phyloP scores from a whole-genome alignment of 208 protist genomes.

The Trypanosoma scelopori region DNA sequence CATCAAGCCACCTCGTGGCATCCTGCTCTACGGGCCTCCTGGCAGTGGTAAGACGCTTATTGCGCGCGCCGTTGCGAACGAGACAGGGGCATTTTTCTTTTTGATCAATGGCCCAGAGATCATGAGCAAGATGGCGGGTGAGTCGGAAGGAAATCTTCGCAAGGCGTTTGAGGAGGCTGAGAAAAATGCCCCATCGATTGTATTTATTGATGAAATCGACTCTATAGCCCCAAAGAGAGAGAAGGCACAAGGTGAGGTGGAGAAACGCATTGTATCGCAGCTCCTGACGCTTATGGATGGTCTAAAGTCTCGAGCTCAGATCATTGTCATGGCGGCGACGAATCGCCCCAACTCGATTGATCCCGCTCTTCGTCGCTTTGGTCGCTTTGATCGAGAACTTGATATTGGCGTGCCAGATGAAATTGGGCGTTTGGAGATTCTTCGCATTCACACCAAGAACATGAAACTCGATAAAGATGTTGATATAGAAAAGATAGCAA shows the following conservation, averaged over 20 bases:
- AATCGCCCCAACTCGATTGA: slow-evolving; percentile 99
- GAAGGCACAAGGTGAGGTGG: slow-evolving; percentile 99
- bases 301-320: slow-evolving; percentile 97
- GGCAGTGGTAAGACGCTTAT: slow-evolving; percentile 99
- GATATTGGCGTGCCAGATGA: slow-evolving; percentile 99
- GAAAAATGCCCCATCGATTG: slow-evolving; percentile 99
- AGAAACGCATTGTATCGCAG: slow-evolving; percentile 99
- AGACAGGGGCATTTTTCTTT: slow-evolving; percentile 99
- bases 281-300: slow-evolving; percentile 99
- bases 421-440: slow-evolving; percentile 98
- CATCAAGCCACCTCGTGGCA: slow-evolving; percentile 96
- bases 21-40: slow-evolving; percentile 99
- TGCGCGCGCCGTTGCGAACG: slow-evolving; percentile 99
- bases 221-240: slow-evolving; percentile 99
- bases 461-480: slow-evolving; percentile 99
- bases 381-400: slow-evolving; percentile 99
- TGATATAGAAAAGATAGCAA: slow-evolving; percentile 97
- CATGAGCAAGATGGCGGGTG: slow-evolving; percentile 99
- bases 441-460: slow-evolving; percentile 99
- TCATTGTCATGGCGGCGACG: slow-evolving; percentile 99
- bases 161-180: slow-evolving; percentile 99
- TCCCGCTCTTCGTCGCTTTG: slow-evolving; percentile 98
- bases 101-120: slow-evolving; percentile 99
- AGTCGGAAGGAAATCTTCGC: slow-evolving; percentile 99
- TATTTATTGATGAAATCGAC: slow-evolving; percentile 99